Evolutionary conservation across 345 rosid genomes (phyloP).

Genomic region (Pelargonium nanum): DNA sequence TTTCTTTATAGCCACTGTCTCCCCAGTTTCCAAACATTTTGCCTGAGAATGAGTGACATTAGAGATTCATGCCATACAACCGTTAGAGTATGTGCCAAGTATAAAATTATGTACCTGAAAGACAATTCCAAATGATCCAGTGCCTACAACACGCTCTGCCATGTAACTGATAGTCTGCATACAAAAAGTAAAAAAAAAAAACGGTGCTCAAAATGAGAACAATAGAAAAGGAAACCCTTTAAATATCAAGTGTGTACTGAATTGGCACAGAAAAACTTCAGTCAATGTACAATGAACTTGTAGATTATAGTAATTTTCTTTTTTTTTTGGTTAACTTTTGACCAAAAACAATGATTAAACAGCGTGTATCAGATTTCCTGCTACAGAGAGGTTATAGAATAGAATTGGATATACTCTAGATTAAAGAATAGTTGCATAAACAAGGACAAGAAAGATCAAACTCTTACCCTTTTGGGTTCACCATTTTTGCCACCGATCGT

Average conservation of each 20-base stretch:
- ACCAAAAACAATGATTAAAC: not conserved
- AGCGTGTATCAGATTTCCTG: not conserved
- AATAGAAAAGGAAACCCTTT: not conserved
- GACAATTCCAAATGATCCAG: conserved; percentile 83
- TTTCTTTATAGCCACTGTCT: conserved; percentile 52
- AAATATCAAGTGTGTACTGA: not conserved
- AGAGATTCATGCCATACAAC: conserved; percentile 4
- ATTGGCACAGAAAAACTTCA: too few relatives aligned
- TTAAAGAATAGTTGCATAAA: not conserved
- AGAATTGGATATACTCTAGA: not conserved
- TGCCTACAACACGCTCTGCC: conserved; percentile 83
- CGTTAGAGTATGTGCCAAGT: not conserved
- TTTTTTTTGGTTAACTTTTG: not conserved
- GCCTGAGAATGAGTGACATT: conserved; percentile 22
- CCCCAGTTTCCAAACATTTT: conserved; percentile 51
- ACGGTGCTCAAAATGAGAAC: not conserved
- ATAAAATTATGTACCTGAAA: conserved; percentile 44
- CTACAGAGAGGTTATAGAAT: not conserved
- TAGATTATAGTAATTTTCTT: too few relatives aligned
- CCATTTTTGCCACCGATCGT: conserved; percentile 1
- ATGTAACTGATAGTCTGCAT: conserved; percentile 75
- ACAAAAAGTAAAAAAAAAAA: conserved; percentile 5
- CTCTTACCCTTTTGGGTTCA: conserved; percentile 5
- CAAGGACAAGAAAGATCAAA: not conserved
- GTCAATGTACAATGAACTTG: not conserved